Base-by-base conservation (phyloP, 2,329 filamentous ascomycete genomes). In the Eutypella sp. region DNA sequence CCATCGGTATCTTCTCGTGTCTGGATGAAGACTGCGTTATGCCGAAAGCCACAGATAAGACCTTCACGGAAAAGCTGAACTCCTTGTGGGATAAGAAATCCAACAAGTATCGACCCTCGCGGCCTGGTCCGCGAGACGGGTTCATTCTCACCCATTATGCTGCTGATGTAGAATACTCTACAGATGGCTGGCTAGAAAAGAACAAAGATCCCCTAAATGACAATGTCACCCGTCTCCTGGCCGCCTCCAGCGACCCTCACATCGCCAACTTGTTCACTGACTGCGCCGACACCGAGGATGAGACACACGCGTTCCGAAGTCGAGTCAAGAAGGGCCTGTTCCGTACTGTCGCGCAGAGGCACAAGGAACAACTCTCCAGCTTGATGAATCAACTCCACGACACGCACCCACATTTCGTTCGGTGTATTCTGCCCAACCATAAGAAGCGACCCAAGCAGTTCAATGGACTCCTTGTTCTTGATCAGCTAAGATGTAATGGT, bases 141-240 rank as follows among this genome's bases (percentile, higher is more conserved):
- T 99, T 99, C 61, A 84, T 96, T 57, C 81, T 99, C 18, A 99
- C 93, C 0, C 93, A 99, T 63, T 99, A 99, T 61, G 93, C 93
- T 20, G 91, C 93, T 22, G 93, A 97, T 66, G 93, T 99, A 3
- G 95, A 99, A 66, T 99, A 99, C 65, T 90, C 86, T 0, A 99
- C 93, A 0, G 82, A 92, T 46, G 87, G 87, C 47, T 99, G 93
- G 93, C 72, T 99, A 27, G 92, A 97, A 67, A 99, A 97, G 76
- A 99, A 99, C 74, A 99, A 99, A 66, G 93, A 99, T 60, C 95
- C 93, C 1, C 68, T 99, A 39, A 97, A 97, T 59, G 95, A 99
- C 74, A 99, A 97, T 52, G 79, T 99, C 51, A 99, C 95, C 0
- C 82, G 89, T 19, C 76, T 99, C 7, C 78, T 99, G 29, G 88